A percentile compares a stretch with the other conserved stretches of the same genome.
These are phyloP conservation scores for Jackrogersella minutella DNA, from an alignment of 495 filamentous ascomycete species.

Conservation along the genomic window DNA sequence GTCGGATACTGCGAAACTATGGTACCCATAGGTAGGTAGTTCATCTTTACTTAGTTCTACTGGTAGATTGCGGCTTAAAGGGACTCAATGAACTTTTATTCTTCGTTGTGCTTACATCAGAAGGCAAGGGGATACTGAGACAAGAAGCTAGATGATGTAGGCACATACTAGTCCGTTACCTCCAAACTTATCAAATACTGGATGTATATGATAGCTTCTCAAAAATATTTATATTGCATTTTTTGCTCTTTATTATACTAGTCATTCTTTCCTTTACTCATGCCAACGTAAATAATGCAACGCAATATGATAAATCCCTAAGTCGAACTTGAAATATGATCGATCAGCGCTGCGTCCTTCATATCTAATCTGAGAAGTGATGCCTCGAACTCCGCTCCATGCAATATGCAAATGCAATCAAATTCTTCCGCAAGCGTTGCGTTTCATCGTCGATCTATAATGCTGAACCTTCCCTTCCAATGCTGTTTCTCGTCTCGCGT, in stretches of 20 bases:
- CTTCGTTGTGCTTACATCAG: too few species aligned
- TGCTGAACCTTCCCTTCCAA: neutral
- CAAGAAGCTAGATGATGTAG: too few species aligned
- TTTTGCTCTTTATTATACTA: neutral
- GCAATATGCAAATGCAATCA: conserved; percentile 16
- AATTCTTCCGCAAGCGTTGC: neutral
- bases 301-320: neutral
- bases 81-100: too few species aligned
- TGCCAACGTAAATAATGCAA: neutral
- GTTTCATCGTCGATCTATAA: conserved; percentile 8
- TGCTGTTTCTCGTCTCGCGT: neutral
- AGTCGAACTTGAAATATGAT: neutral
- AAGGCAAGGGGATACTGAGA: too few species aligned
- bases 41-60: too few species aligned
- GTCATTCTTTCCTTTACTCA: neutral
- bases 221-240: neutral
- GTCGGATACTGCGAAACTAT: too few species aligned
- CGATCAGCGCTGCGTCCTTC: neutral
- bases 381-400: conserved; percentile 22
- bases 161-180: too few species aligned
- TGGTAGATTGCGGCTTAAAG: too few species aligned
- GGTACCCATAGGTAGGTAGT: too few species aligned
- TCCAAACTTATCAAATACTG: neutral
- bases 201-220: neutral
- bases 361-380: neutral